phyloP scores from a whole-genome alignment of 495 filamentous ascomycete species.

The Aspergillus panamensis region DNA sequence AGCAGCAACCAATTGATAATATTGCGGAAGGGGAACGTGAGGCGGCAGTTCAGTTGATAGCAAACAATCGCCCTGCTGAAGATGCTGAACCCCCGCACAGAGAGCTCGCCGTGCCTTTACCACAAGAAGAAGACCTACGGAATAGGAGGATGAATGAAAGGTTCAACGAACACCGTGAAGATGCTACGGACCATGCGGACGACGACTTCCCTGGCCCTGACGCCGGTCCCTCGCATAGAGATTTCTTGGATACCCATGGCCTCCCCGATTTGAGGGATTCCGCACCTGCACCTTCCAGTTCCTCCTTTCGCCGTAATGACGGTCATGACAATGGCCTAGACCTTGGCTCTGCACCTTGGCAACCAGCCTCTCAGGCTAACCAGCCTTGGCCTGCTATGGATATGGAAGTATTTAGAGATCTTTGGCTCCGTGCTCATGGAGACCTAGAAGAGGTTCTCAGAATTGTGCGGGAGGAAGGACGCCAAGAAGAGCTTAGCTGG shows the following conservation, averaged over 20 bases:
- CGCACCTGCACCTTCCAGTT: neutral
- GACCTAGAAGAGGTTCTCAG: constrained; percentile 56
- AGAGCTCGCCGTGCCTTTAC: neutral
- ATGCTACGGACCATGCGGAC: neutral
- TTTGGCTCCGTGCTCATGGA: constrained; percentile 52
- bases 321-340: constrained; percentile 28
- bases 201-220: neutral
- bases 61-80: constrained; percentile 34
- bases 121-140: constrained; percentile 16
- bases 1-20: constrained; percentile 81
- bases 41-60: constrained; percentile 39
- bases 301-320: constrained; percentile 12
- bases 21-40: constrained; percentile 52
- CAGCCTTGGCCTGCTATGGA: constrained; percentile 36
- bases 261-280: constrained; percentile 14
- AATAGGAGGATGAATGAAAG: constrained; percentile 12
- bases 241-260: constrained; percentile 9
- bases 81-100: constrained; percentile 15
- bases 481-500: constrained; percentile 53
- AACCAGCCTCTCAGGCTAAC: constrained; percentile 20
- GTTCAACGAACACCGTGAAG: neutral
- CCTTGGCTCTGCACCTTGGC: constrained; percentile 39
- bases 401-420: constrained; percentile 47
- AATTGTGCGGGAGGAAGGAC: constrained; percentile 60
- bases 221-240: neutral